Conservation (phyloP, 495 filamentous ascomycete genomes). For the Penicillium pulvis region DNA sequence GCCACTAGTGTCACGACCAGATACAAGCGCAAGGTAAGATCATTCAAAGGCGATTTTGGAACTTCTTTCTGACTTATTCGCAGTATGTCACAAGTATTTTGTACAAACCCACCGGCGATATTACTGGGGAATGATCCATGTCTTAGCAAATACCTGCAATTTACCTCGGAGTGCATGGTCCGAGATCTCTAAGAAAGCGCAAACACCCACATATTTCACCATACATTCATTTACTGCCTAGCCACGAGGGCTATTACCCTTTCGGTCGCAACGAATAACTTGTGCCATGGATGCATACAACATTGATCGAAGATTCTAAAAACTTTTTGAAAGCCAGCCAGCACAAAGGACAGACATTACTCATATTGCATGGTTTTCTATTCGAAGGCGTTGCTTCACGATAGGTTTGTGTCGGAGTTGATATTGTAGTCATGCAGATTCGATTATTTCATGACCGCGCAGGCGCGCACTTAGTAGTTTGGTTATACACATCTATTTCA, state of each 20-base stretch:
- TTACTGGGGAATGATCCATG: constrained; percentile 30
- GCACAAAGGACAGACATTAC: background rate
- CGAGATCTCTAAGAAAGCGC: background rate
- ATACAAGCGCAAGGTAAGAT: constrained; percentile 88
- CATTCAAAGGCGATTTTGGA: background rate
- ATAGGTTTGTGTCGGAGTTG: constrained; percentile 10
- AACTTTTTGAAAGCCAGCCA: background rate
- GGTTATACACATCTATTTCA: constrained; percentile 1
- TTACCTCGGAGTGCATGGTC: background rate
- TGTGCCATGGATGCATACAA: constrained; percentile 4
- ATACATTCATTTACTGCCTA: background rate
- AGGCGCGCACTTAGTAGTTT: constrained; percentile 1
- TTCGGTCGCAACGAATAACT: background rate
- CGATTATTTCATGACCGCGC: constrained; percentile 11
- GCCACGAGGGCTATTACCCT: background rate
- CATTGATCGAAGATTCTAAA: background rate
- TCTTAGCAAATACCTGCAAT: constrained; percentile 1
- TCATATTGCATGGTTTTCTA: constrained; percentile 18
- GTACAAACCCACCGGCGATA: constrained; percentile 81
- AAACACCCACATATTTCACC: background rate
- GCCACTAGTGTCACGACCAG: constrained; percentile 97
- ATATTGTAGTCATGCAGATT: constrained; percentile 9
- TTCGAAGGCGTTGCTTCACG: constrained; percentile 13
- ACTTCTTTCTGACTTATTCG: constrained; percentile 11
- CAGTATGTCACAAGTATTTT: constrained; percentile 98